Conservation (phyloP, 345 rosid species). For the Brassica carinata region DNA sequence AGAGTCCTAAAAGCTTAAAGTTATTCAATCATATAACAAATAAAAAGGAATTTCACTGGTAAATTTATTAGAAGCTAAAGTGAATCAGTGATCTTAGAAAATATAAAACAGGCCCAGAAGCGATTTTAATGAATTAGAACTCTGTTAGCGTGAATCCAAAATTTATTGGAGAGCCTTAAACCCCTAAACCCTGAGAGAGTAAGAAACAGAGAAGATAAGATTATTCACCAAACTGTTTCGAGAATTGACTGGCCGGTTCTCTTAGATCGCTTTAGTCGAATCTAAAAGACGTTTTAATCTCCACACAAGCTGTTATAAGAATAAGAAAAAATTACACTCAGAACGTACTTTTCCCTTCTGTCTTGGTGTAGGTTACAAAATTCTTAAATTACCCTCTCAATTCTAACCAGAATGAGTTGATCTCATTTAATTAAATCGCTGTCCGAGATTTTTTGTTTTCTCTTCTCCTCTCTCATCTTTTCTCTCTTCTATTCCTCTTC, state of each 20-base stretch:
- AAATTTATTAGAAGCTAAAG: background rate
- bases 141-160: conserved; percentile 19
- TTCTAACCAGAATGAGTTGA: too few species aligned
- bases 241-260: conserved; percentile 16
- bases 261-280: conserved; percentile 9
- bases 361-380: too few species aligned
- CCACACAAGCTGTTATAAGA: background rate
- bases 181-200: conserved; percentile 36
- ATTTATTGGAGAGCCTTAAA: conserved; percentile 31
- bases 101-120: background rate
- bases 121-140: conserved; percentile 8
- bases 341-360: too few species aligned
- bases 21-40: background rate
- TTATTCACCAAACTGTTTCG: conserved; percentile 22
- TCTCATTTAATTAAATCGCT: too few species aligned
- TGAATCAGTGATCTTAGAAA: conserved; percentile 9
- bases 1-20: too few species aligned
- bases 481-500: too few species aligned
- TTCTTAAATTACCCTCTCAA: too few species aligned
- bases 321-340: too few species aligned
- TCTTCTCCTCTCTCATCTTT: too few species aligned
- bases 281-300: conserved; percentile 3
- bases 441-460: too few species aligned
- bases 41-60: background rate
- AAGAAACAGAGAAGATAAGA: conserved; percentile 12